Evolutionary conservation across 2,329 filamentous ascomycete genomes (phyloP), one percentile per base, ranked within the genome.

Genomic region (Camillea tinctor): DNA sequence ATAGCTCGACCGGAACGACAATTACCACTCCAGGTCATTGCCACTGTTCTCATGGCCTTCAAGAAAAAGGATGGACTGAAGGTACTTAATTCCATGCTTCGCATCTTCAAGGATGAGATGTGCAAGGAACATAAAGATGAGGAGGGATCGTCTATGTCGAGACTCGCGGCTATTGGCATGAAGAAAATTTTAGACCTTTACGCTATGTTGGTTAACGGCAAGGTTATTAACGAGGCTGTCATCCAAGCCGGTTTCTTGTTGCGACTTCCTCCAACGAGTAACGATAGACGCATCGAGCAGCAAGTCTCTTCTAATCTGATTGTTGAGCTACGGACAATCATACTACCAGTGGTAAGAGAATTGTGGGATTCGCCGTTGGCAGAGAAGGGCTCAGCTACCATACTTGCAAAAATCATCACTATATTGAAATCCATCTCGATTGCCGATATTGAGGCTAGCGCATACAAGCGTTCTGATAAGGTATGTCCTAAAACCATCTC

Each of bases 171-270:
- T 1, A 79, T 84, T 49, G 84, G 84, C 13, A 85, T 96, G 66
- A 93, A 91, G 73, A 92, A 93, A 67, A 92, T 98, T 30, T 81
- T 99, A 24, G 88, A 90, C 26, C 84, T 98, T 57, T 97, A 95
- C 72, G 80, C 85, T 2, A 82, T 92, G 61, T 81, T 97, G 26
- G 88, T 89, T 56, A 90, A 88, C 61, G 86, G 88, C 9, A 96
- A 95, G 75, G 86, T 88, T 64, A 86, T 98, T 56, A 82, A 83
- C n/a, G 93, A 98, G 40, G 89, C 93, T 1, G 78, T 82, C 30
- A 87, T 88, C 23, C 75, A 77, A n/a, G 79, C 80, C 57, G 79
- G 75, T 56, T 72, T 85, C 20, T 67, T 75, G 2, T 66, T 71
- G 5, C 72, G 74, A 13, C 71, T 74, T 48, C 36, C 52, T 52